These are phyloP conservation scores for Leishmania gerbilli DNA, from an alignment of 208 protist genomes.

Conservation along the genomic window DNA sequence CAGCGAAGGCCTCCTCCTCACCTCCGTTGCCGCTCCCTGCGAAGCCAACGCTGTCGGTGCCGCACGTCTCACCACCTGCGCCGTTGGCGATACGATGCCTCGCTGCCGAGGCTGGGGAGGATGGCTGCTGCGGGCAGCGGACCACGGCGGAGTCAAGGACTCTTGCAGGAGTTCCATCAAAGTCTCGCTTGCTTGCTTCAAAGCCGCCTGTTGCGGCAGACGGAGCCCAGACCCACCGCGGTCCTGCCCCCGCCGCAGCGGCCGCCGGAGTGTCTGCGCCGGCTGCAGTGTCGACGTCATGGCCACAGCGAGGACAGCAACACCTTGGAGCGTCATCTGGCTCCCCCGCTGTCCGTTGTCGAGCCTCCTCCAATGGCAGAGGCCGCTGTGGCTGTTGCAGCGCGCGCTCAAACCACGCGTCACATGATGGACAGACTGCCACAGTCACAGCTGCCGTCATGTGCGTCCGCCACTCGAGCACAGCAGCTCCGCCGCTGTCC, in stretches of 20 bases:
- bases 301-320: constrained; percentile 21
- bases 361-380: neutral
- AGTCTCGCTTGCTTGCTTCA: neutral
- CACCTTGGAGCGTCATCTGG: neutral
- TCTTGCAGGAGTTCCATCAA: neutral
- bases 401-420: constrained; percentile 8
- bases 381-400: constrained; percentile 2
- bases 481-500: neutral
- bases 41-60: constrained; percentile 41
- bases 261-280: neutral
- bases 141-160: neutral
- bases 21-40: constrained; percentile 6
- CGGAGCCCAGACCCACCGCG: constrained; percentile 6
- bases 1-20: constrained; percentile 28
- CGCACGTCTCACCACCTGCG: constrained; percentile 11
- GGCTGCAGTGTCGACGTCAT: neutral
- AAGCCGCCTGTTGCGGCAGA: neutral
- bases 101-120: neutral
- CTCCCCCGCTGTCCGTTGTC: neutral
- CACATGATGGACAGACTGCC: constrained; percentile 18
- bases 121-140: neutral
- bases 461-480: constrained; percentile 18
- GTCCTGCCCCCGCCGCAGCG: neutral
- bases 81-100: neutral
- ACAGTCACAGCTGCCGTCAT: constrained; percentile 18